phyloP scores from a whole-genome alignment of 2,329 filamentous ascomycete species.

The Aureobasidium leucospermi region DNA sequence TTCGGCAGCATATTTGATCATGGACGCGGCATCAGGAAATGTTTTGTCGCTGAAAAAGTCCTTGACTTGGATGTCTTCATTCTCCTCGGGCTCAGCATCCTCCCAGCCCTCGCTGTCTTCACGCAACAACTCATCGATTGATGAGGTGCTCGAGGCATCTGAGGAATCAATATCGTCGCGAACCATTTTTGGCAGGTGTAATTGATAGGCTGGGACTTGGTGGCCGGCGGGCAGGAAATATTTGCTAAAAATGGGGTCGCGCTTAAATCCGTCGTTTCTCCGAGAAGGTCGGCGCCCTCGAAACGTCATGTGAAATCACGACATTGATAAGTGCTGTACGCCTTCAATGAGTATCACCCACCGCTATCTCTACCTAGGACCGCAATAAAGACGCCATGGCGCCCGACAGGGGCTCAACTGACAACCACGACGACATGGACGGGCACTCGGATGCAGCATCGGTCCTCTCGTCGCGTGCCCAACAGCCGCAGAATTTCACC shows the following conservation, averaged over 20 bases:
- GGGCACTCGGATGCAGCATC: slow-evolving; percentile 10
- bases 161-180: slow-evolving; percentile 16
- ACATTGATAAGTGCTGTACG: slow-evolving; percentile 4
- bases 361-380: neutral
- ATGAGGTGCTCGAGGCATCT: slow-evolving; percentile 18
- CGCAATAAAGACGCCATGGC: slow-evolving; percentile 23
- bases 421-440: slow-evolving; percentile 8
- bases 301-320: slow-evolving; percentile 13
- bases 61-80: slow-evolving; percentile 29
- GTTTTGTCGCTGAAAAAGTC: slow-evolving; percentile 34
- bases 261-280: slow-evolving; percentile 6
- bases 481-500: slow-evolving; percentile 67
- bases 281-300: neutral
- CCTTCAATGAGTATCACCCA: neutral
- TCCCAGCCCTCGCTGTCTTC: slow-evolving; percentile 37
- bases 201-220: neutral
- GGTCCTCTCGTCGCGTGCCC: slow-evolving; percentile 24
- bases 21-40: slow-evolving; percentile 26
- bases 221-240: neutral
- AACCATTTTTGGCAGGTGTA: slow-evolving; percentile 2
- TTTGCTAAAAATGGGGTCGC: neutral
- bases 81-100: slow-evolving; percentile 34
- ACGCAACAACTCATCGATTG: slow-evolving; percentile 9
- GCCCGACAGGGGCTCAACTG: slow-evolving; percentile 26
- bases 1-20: slow-evolving; percentile 32